Evolutionary conservation across 306 rosid species (phyloP).

Genomic region (Quercus mongolica): DNA sequence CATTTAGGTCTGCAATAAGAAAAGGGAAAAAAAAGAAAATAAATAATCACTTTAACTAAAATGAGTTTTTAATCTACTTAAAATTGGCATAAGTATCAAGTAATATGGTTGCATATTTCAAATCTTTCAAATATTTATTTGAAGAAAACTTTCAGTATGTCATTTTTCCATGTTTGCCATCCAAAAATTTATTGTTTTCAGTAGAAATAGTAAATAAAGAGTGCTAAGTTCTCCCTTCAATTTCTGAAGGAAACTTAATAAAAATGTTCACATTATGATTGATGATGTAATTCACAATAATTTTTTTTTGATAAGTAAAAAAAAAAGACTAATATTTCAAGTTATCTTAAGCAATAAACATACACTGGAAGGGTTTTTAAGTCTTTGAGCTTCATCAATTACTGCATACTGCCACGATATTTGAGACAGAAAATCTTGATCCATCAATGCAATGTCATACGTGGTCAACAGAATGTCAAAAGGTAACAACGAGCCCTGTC

Average conservation of each 20-base stretch:
- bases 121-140: neutral
- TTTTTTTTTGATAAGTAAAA: neutral
- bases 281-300: neutral
- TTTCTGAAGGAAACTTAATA: neutral
- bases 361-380: constrained; percentile 91
- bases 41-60: neutral
- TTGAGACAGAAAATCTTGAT: constrained; percentile 94
- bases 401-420: constrained; percentile 88
- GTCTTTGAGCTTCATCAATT: constrained; percentile 97
- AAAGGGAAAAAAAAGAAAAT: neutral
- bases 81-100: neutral
- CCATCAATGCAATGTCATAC: constrained; percentile 78
- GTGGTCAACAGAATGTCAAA: constrained; percentile 87
- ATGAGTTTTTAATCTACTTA: neutral
- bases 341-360: constrained; percentile 24
- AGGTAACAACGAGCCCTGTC: constrained; percentile 63
- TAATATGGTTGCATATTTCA: neutral
- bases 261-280: neutral
- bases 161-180: neutral
- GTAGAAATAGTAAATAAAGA: neutral
- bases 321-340: neutral
- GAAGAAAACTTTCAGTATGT: neutral
- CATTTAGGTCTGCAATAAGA: constrained; percentile 15
- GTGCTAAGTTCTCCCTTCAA: neutral
- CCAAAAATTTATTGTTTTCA: neutral